A percentile compares a stretch with the other conserved stretches of the same genome.
These are phyloP conservation scores for Schwanniomyces vanrijiae DNA, from an alignment of 805 yeast species.

Conservation along the genomic window DNA sequence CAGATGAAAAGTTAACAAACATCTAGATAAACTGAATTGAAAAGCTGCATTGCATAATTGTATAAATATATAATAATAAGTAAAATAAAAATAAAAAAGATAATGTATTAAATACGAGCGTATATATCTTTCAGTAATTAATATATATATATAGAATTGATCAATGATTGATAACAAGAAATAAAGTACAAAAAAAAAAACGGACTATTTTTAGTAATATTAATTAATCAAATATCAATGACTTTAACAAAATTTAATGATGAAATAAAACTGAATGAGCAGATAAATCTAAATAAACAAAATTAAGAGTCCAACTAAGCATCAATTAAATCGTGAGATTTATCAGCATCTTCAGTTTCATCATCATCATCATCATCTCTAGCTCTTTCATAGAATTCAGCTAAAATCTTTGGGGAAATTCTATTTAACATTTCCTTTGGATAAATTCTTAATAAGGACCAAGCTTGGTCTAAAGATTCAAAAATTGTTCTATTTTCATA, in stretches of 20 bases:
- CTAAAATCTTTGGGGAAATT: slow-evolving; percentile 94
- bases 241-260: slow-evolving; percentile 2
- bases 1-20: background rate
- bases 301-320: no score
- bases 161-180: slow-evolving; percentile 1
- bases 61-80: background rate
- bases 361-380: slow-evolving; percentile 61
- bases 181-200: background rate
- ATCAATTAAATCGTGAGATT: slow-evolving; percentile 43
- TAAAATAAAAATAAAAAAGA: background rate
- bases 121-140: background rate
- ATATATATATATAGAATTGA: background rate
- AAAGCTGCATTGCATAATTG: background rate
- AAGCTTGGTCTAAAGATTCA: slow-evolving; percentile 95
- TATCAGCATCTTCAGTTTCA: slow-evolving; percentile 41
- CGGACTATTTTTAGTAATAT: background rate
- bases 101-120: background rate
- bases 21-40: background rate
- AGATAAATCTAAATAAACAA: background rate
- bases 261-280: background rate
- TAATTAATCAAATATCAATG: slow-evolving; percentile 1
- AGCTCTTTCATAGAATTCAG: slow-evolving; percentile 92
- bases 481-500: slow-evolving; percentile 93
- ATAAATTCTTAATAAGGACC: slow-evolving; percentile 96
- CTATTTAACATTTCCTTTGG: slow-evolving; percentile 99